These are phyloP conservation scores for Peterozyma toletana DNA, from an alignment of 805 yeast genomes.

Conservation along the genomic window DNA sequence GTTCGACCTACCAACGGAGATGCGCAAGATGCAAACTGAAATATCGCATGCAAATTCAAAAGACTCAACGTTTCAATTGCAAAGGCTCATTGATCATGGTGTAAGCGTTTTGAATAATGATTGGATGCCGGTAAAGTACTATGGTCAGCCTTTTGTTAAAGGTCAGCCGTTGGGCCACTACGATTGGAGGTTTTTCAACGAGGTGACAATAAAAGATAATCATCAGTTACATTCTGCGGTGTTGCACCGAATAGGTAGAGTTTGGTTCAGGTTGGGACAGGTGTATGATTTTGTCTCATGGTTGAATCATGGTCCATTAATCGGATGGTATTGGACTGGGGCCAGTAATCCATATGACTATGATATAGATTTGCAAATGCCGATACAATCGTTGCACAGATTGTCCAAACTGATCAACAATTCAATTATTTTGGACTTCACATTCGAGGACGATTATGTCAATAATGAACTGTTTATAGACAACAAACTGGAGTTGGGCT, in stretches of 20 bases:
- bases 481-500: slow-evolving; percentile 16
- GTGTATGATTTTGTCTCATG: slow-evolving; percentile 19
- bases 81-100: background rate
- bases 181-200: slow-evolving; percentile 26
- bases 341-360: slow-evolving; percentile 35
- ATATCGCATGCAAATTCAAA: background rate
- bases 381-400: slow-evolving; percentile 32
- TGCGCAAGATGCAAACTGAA: background rate
- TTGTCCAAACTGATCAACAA: slow-evolving; percentile 28
- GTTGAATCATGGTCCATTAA: slow-evolving; percentile 14
- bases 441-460: slow-evolving; percentile 1
- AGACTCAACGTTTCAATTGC: background rate
- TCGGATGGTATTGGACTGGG: slow-evolving; percentile 30
- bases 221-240: slow-evolving; percentile 20
- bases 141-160: slow-evolving; percentile 3
- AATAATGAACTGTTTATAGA: slow-evolving; percentile 9
- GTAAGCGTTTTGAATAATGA: background rate
- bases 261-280: slow-evolving; percentile 32
- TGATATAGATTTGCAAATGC: slow-evolving; percentile 30
- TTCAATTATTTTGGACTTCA: slow-evolving; percentile 25
- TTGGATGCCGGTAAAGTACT: background rate
- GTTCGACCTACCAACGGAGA: slow-evolving; percentile 1
- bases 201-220: background rate
- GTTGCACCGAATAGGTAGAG: slow-evolving; percentile 25
- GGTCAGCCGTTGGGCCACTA: slow-evolving; percentile 26